These are phyloP conservation scores for Chalciporus chontae DNA, from an alignment of 768 basidiomycete genomes.

Conservation along the genomic window DNA sequence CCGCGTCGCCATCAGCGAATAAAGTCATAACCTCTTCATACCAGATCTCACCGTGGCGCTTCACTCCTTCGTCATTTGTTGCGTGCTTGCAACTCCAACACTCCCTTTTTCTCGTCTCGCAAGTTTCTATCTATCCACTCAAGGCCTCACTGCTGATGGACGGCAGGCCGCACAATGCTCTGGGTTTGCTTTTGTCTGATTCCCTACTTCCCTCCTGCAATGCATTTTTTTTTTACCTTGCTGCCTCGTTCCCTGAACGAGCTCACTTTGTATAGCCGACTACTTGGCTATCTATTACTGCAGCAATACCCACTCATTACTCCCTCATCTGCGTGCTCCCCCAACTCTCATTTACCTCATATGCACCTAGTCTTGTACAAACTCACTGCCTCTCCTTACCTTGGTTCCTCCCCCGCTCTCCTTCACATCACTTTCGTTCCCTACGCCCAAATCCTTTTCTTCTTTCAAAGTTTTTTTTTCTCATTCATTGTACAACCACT, in stretches of 20 bases:
- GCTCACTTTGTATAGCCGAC: background rate
- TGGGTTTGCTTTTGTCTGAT: background rate
- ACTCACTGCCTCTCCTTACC: background rate
- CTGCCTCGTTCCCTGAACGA: background rate
- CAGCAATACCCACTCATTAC: slow-evolving; percentile 6
- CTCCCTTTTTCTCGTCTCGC: slow-evolving; percentile 2
- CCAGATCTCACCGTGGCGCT: background rate
- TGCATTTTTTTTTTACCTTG: background rate
- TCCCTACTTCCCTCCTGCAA: background rate
- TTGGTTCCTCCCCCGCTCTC: background rate
- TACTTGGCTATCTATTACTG: background rate
- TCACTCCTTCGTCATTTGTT: slow-evolving; percentile 6
- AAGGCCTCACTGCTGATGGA: background rate
- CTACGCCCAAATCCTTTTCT: background rate
- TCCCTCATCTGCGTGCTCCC: background rate
- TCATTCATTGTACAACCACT: slow-evolving; percentile 16
- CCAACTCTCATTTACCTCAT: slow-evolving; percentile 5
- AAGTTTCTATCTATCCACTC: background rate
- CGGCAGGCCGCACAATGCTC: background rate
- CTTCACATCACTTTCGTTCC: background rate
- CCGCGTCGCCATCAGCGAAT: too few species aligned
- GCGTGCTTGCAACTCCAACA: slow-evolving; percentile 1
- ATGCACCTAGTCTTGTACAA: slow-evolving; percentile 3
- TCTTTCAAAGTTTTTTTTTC: slow-evolving; percentile 1
- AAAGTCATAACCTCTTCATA: background rate